These are phyloP conservation scores for Verticillium nubilum DNA, from an alignment of 2,329 filamentous ascomycete genomes.

Conservation along the genomic window DNA sequence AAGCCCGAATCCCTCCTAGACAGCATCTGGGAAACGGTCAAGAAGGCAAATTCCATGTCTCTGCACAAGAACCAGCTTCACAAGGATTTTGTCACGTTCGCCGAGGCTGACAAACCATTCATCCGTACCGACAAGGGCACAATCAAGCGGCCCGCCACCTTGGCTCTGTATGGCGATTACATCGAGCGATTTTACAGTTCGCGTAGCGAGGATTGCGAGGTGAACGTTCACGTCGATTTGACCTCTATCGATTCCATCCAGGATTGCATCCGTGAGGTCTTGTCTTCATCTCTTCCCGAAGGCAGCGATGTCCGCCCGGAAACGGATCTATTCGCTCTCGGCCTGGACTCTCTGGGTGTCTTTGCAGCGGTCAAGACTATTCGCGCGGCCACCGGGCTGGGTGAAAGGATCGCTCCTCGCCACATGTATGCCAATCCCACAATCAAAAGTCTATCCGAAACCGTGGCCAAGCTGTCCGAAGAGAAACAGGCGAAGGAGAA, in stretches of 20 bases:
- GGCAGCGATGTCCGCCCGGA: constrained; percentile 13
- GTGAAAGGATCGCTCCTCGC: constrained; percentile 22
- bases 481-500: constrained; percentile 6
- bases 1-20: constrained; percentile 26
- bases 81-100: constrained; percentile 33
- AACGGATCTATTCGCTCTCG: constrained; percentile 14
- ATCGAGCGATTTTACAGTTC: constrained; percentile 39
- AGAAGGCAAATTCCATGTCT: constrained; percentile 33
- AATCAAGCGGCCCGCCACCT: constrained; percentile 32
- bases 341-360: constrained; percentile 25
- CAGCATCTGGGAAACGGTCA: constrained; percentile 36
- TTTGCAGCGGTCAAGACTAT: constrained; percentile 24
- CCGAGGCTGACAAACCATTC: constrained; percentile 35
- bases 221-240: constrained; percentile 13
- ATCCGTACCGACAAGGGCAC: constrained; percentile 38
- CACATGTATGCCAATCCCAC: constrained; percentile 28
- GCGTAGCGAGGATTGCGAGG: constrained; percentile 8
- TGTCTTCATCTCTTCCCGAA: constrained; percentile 13
- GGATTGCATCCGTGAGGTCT: constrained; percentile 11
- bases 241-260: constrained; percentile 17
- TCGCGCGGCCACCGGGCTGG: constrained; percentile 19
- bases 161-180: constrained; percentile 33
- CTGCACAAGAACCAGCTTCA: constrained; percentile 35
- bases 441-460: constrained; percentile 17
- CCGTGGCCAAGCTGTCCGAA: constrained; percentile 13